These are phyloP conservation scores for Puccinia horiana DNA, from an alignment of 1,284 basidiomycete species.

Conservation along the genomic window DNA sequence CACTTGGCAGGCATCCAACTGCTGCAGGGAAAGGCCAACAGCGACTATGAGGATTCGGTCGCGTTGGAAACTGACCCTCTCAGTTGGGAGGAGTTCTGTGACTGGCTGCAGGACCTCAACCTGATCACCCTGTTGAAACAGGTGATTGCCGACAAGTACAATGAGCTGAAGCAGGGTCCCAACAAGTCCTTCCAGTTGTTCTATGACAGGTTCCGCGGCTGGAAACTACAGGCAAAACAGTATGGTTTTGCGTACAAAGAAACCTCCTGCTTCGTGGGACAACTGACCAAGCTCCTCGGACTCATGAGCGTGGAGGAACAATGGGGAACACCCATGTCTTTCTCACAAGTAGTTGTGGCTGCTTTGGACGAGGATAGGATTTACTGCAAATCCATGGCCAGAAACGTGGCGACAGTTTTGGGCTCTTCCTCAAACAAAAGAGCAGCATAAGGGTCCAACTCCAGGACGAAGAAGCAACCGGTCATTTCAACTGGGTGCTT, in stretches of 20 bases:
- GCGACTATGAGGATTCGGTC: not conserved
- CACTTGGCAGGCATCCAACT: not conserved
- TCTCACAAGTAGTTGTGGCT: not conserved
- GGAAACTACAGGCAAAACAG: not conserved
- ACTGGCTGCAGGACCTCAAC: not conserved
- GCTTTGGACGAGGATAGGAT: not conserved
- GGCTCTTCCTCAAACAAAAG: not conserved
- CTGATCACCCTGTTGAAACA: not conserved
- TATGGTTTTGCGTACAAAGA: not conserved
- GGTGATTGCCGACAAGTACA: not conserved
- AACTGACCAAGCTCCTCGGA: not conserved
- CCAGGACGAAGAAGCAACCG: not conserved
- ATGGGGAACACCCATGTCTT: not conserved
- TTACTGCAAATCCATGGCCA: not conserved
- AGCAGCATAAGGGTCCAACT: not conserved
- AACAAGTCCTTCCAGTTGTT: not conserved
- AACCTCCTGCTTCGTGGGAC: not conserved
- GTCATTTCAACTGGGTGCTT: not conserved
- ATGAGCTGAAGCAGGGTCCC: not conserved
- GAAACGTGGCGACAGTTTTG: not conserved
- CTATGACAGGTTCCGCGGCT: not conserved
- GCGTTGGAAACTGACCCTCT: not conserved
- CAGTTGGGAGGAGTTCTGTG: not conserved
- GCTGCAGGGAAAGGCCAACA: not conserved
- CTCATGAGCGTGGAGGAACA: not conserved